Conservation (phyloP, 2,329 filamentous ascomycete species). For the Verticillium klebahnii region DNA sequence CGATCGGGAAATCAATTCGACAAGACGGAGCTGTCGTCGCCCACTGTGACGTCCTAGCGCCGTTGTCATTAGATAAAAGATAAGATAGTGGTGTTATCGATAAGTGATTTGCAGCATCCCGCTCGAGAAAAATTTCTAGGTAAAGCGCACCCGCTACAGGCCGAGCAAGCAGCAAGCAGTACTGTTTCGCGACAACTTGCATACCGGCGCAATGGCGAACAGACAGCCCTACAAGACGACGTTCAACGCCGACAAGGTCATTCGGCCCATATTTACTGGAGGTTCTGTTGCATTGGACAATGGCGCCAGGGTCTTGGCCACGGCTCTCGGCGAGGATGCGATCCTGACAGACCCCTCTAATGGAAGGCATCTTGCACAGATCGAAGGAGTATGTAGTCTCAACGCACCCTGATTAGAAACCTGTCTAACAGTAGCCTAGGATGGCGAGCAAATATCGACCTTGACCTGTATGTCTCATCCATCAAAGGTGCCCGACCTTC, state of each 20-base stretch:
- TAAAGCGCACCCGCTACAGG: not conserved
- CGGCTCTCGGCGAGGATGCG: conserved; percentile 87
- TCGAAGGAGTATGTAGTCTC: conserved; percentile 68
- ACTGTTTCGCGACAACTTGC: conserved; percentile 1
- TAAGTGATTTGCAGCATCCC: not conserved
- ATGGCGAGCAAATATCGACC: conserved; percentile 76
- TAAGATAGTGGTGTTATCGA: conserved; percentile 1
- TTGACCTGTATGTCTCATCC: conserved; percentile 7
- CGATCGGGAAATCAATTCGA: not conserved
- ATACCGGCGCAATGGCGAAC: conserved; percentile 45
- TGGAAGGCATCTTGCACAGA: conserved; percentile 73
- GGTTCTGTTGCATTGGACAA: conserved; percentile 81
- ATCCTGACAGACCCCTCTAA: conserved; percentile 80
- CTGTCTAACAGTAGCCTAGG: conserved; percentile 39
- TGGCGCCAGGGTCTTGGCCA: conserved; percentile 76
- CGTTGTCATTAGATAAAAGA: not conserved
- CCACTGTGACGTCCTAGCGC: not conserved
- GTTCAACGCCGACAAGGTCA: conserved; percentile 76
- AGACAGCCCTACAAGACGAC: conserved; percentile 74
- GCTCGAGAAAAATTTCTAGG: conserved; percentile 2
- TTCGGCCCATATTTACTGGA: conserved; percentile 92
- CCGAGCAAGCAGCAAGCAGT: conserved; percentile 1
- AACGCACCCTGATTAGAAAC: conserved; percentile 4
- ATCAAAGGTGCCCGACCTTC: not conserved
- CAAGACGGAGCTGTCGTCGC: not conserved